phyloP scores from a whole-genome alignment of 1,284 basidiomycete genomes.

The Volvariella surrecta region DNA sequence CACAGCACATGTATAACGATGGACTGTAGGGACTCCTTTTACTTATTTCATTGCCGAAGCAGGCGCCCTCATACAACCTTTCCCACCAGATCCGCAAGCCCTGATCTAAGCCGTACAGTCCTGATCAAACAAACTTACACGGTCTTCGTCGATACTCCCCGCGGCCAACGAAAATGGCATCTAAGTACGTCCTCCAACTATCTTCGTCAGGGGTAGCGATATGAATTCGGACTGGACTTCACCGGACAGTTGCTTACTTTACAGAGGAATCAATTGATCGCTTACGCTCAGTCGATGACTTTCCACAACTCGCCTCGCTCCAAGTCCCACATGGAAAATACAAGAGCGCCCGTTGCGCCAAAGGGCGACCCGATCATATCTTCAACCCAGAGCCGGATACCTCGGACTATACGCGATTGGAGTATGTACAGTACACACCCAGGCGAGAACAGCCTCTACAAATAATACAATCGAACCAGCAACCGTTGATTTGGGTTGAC shows the following conservation, averaged over 20 bases:
- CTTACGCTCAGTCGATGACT: constrained; percentile 53
- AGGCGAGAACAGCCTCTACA: constrained; percentile 16
- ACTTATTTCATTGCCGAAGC: constrained; percentile 1
- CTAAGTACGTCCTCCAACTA: constrained; percentile 45
- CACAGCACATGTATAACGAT: constrained; percentile 36
- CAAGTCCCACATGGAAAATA: constrained; percentile 59
- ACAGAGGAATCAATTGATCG: constrained; percentile 56
- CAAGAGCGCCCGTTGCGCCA: constrained; percentile 56
- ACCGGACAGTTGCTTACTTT: constrained; percentile 63
- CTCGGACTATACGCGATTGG: constrained; percentile 27
- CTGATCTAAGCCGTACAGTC: constrained; percentile 25
- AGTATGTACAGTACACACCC: constrained; percentile 33
- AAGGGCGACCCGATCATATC: constrained; percentile 42
- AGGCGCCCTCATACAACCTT: constrained; percentile 3
- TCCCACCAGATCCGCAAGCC: constrained; percentile 19
- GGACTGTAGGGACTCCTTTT: constrained; percentile 21
- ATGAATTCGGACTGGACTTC: constrained; percentile 3
- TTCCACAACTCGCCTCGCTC: constrained; percentile 45
- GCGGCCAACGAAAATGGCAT: constrained; percentile 71
- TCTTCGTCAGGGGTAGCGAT: constrained; percentile 3
- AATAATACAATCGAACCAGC: constrained; percentile 16
- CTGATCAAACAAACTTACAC: constrained; percentile 78
- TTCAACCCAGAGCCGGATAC: constrained; percentile 32
- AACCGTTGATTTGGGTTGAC: constrained; percentile 23
- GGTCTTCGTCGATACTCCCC: constrained; percentile 56